These are phyloP conservation scores for Cercospora beticola DNA, from an alignment of 2,329 filamentous ascomycete species.

Conservation along the genomic window DNA sequence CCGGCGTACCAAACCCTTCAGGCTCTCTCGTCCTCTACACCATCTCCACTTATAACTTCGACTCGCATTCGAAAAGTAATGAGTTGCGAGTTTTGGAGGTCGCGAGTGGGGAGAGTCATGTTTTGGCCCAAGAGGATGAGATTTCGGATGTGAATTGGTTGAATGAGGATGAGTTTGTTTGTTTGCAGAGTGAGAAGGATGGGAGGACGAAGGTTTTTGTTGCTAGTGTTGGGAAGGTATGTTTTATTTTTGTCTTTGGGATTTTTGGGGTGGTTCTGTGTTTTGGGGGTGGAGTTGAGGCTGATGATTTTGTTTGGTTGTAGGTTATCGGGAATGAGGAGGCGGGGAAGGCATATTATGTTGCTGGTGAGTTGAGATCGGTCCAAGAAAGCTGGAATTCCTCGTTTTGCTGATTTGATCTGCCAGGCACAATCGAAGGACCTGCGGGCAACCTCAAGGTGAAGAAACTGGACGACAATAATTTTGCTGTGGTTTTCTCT, in stretches of 20 bases:
- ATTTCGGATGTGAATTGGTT: constrained; percentile 77
- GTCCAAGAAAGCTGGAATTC: background rate
- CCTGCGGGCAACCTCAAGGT: constrained; percentile 52
- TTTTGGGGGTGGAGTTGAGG: background rate
- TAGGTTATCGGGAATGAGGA: constrained; percentile 10
- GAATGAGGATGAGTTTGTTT: constrained; percentile 62
- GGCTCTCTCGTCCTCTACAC: constrained; percentile 67
- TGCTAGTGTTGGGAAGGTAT: constrained; percentile 22
- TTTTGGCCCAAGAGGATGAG: constrained; percentile 63
- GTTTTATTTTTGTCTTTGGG: background rate
- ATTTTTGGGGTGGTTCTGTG: background rate
- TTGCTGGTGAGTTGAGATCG: constrained; percentile 26
- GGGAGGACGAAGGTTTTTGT: constrained; percentile 39
- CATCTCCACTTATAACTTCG: constrained; percentile 76
- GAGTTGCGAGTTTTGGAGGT: constrained; percentile 73
- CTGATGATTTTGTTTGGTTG: background rate
- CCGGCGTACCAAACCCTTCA: constrained; percentile 66
- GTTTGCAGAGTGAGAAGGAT: constrained; percentile 47
- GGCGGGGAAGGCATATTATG: constrained; percentile 38
- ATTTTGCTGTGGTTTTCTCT: constrained; percentile 49
- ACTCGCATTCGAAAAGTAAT: constrained; percentile 65
- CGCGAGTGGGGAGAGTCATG: constrained; percentile 61
- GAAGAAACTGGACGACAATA: constrained; percentile 37
- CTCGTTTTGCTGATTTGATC: background rate
- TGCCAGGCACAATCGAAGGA: constrained; percentile 44